These are phyloP conservation scores for Yamadazyma membranifaciens DNA, from an alignment of 1,139 yeast genomes.

Conservation along the genomic window DNA sequence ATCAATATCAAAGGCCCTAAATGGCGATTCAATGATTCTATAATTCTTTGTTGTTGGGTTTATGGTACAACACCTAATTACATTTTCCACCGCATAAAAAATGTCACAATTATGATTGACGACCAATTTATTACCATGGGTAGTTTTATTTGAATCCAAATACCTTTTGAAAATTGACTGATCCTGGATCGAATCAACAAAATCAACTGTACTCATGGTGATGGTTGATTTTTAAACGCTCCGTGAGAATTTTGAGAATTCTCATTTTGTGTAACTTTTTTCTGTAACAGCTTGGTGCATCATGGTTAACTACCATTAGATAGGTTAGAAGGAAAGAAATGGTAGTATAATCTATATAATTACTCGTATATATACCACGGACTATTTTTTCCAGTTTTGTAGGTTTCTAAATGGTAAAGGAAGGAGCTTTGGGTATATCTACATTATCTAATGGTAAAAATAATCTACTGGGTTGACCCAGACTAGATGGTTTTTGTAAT, in stretches of 20 bases:
- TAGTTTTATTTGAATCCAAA: conserved; percentile 4
- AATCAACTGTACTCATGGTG: conserved; percentile 8
- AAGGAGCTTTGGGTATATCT: neutral
- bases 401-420: too few relatives aligned
- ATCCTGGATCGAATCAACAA: conserved; percentile 10
- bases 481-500: neutral
- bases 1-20: conserved; percentile 18
- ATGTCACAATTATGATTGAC: conserved; percentile 26
- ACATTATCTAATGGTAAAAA: too few relatives aligned
- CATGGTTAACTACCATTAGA: too few relatives aligned
- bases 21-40: conserved; percentile 13
- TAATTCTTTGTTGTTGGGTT: conserved; percentile 23
- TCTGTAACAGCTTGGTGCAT: too few relatives aligned
- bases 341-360: too few relatives aligned
- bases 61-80: conserved; percentile 29
- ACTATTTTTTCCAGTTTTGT: too few relatives aligned
- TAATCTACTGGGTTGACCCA: neutral
- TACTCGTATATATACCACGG: too few relatives aligned
- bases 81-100: conserved; percentile 28
- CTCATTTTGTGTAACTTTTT: neutral
- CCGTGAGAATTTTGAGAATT: neutral
- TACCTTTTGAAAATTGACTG: conserved; percentile 21
- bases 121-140: conserved; percentile 15
- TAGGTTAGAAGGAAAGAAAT: too few relatives aligned
- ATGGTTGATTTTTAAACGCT: conserved; percentile 1